Evolutionary conservation across 306 rosid species (phyloP).

Genomic region (Trifolium subterraneum): DNA sequence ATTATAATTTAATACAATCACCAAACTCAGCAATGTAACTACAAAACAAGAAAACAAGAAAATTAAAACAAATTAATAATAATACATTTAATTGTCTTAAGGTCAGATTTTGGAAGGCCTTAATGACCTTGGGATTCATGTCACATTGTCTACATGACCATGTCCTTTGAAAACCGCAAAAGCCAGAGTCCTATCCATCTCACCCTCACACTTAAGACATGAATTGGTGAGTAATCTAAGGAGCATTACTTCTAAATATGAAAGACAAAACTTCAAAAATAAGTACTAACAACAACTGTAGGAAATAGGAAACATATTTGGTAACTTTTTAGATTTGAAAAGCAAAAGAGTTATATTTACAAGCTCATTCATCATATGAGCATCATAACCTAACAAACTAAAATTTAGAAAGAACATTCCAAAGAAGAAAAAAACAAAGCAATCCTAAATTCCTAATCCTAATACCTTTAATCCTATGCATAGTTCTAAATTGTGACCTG

Average conservation of each 20-base stretch:
- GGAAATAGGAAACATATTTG: not conserved
- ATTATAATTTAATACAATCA: constrained; percentile 3
- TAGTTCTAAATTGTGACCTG: not conserved
- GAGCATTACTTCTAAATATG: not conserved
- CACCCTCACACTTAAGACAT: not conserved
- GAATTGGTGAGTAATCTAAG: constrained; percentile 17
- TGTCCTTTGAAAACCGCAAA: constrained; percentile 42
- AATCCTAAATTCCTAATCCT: constrained; percentile 6
- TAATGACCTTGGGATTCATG: constrained; percentile 21
- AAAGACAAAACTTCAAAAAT: constrained; percentile 6
- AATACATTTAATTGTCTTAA: not conserved
- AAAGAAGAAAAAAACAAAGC: constrained; percentile 1
- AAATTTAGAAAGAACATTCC: constrained; percentile 30
- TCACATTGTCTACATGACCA: not conserved
- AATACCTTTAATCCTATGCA: not conserved
- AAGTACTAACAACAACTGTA: not conserved
- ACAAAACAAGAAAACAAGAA: not conserved
- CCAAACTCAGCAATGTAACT: constrained; percentile 1
- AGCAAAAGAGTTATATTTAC: constrained; percentile 37
- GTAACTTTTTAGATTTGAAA: constrained; percentile 11
- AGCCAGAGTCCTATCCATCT: constrained; percentile 17
- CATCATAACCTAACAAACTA: constrained; percentile 35
- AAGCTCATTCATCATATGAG: constrained; percentile 31
- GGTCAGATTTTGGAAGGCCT: not conserved
- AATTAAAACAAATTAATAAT: constrained; percentile 3